Conservation (phyloP, 2,329 filamentous ascomycete genomes). For the Arthrinium puccinioides region DNA sequence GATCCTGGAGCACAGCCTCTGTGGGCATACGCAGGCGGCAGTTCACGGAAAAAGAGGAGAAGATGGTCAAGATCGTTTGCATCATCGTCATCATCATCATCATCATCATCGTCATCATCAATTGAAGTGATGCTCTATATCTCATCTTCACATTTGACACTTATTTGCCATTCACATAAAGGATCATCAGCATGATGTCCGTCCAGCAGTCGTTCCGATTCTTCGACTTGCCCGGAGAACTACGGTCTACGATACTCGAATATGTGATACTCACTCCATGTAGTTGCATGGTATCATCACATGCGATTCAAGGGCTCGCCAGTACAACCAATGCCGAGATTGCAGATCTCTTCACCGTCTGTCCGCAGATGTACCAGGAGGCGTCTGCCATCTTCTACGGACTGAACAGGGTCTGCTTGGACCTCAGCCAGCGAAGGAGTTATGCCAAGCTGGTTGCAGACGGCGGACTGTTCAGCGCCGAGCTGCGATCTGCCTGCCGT, state of each 20-base stretch:
- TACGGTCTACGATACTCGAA: constrained; percentile 16
- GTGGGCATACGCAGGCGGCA: too few species aligned
- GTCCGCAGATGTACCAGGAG: constrained; percentile 23
- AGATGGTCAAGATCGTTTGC: too few species aligned
- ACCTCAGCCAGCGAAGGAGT: constrained; percentile 19
- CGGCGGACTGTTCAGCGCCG: constrained; percentile 20
- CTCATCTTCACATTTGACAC: too few species aligned
- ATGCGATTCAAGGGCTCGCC: not conserved
- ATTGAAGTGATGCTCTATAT: too few species aligned
- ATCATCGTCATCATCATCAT: too few species aligned
- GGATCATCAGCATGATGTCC: too few species aligned
- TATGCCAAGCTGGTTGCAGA: constrained; percentile 16
- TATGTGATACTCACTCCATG: constrained; percentile 17
- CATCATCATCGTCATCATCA: too few species aligned
- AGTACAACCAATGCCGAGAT: not conserved
- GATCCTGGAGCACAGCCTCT: too few species aligned
- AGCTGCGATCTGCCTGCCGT: constrained; percentile 17
- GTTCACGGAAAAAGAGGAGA: too few species aligned
- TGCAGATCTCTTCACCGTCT: constrained; percentile 18
- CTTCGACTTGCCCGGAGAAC: constrained; percentile 21
- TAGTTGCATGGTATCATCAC: not conserved
- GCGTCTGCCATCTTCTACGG: constrained; percentile 23
- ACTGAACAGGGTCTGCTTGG: constrained; percentile 19
- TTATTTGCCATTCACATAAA: too few species aligned
- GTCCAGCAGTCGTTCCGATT: too few species aligned